A percentile compares a stretch with the other conserved stretches of the same genome.
Evolutionary conservation across 768 basidiomycete species (phyloP).

Genomic region (Podaxis sp.): DNA sequence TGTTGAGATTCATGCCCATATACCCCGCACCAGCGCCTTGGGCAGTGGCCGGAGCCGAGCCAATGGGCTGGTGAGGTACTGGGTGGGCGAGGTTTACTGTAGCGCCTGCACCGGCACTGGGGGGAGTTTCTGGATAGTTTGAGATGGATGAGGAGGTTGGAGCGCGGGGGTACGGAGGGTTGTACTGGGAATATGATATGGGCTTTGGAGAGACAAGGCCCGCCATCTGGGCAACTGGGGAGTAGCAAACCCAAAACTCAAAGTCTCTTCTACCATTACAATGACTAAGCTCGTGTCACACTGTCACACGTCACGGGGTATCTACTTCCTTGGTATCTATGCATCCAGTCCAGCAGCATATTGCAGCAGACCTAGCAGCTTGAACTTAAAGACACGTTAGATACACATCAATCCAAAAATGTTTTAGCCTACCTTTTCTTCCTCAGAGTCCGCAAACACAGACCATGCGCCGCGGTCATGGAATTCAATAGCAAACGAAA

Average conservation of each 20-base stretch:
- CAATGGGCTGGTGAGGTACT: constrained; percentile 44
- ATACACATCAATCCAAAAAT: not conserved
- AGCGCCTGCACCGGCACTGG: constrained; percentile 31
- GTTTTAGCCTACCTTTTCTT: constrained; percentile 47
- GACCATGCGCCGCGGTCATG: constrained; percentile 46
- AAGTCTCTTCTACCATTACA: not conserved
- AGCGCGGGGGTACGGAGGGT: constrained; percentile 57
- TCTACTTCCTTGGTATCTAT: not conserved
- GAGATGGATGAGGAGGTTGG: constrained; percentile 34
- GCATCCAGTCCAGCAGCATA: constrained; percentile 34
- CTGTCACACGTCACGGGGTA: not conserved
- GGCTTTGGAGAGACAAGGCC: constrained; percentile 61
- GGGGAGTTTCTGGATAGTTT: constrained; percentile 61
- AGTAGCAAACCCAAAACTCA: not conserved
- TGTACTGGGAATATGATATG: constrained; percentile 56
- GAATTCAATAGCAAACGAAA: constrained; percentile 66
- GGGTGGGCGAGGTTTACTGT: constrained; percentile 48
- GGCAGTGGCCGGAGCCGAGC: not conserved
- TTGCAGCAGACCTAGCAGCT: constrained; percentile 43
- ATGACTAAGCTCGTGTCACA: constrained; percentile 14
- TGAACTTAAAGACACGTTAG: constrained; percentile 31
- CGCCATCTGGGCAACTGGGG: constrained; percentile 40
- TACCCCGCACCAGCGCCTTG: not conserved
- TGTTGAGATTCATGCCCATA: constrained; percentile 12
- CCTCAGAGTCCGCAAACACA: constrained; percentile 57